Conservation (phyloP, 106 monocot species). For the Apostasia shenzhenica region DNA sequence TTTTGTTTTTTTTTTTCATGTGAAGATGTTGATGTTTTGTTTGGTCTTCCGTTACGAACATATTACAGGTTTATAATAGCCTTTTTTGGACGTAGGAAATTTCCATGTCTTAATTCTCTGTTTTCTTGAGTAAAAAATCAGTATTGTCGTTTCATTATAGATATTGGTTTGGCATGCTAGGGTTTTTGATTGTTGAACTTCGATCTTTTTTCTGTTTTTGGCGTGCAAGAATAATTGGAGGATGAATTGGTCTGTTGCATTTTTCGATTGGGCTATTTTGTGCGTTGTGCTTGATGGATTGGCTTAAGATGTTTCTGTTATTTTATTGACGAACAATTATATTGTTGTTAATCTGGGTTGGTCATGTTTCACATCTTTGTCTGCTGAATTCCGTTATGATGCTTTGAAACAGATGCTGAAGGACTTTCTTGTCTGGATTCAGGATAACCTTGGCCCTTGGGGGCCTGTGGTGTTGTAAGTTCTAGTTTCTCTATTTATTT, state of each 20-base stretch:
- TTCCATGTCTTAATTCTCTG: no score
- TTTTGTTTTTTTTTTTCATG: background rate
- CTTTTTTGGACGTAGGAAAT: no score
- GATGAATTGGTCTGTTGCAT: background rate
- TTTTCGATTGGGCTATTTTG: background rate
- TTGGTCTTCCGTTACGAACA: no score
- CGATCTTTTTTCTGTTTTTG: no score
- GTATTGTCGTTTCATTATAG: no score
- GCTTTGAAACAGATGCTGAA: conserved; percentile 64
- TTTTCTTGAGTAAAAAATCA: no score
- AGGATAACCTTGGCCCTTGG: conserved; percentile 86
- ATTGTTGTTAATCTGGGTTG: background rate
- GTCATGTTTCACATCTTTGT: background rate
- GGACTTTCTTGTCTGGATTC: conserved; percentile 86
- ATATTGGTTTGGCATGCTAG: no score
- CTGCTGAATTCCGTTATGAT: background rate
- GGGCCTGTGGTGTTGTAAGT: conserved; percentile 92
- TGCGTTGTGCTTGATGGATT: background rate
- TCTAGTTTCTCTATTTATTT: background rate
- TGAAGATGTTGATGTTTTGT: conserved; percentile 1
- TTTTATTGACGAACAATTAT: background rate
- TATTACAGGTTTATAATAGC: no score
- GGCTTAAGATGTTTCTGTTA: background rate
- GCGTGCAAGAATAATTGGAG: no score
- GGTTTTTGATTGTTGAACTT: no score